Evolutionary conservation across 768 basidiomycete genomes (phyloP), one percentile per base, ranked within the genome.

Genomic region (Gymnopilus dilepis): DNA sequence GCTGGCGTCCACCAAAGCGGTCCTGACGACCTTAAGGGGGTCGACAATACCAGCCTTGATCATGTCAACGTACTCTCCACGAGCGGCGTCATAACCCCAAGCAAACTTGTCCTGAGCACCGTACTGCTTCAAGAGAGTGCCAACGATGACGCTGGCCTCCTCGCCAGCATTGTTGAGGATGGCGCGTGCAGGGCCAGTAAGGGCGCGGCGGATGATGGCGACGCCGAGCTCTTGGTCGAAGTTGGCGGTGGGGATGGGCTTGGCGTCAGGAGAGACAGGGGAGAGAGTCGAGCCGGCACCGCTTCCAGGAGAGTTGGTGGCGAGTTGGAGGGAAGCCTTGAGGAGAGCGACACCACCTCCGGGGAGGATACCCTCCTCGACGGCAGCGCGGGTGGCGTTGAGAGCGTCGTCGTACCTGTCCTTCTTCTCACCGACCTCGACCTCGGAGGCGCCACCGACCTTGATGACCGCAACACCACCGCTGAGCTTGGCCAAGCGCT

Each of bases 351-450:
- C 89, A 74, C 96, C 96, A 71, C 97, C 97, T 43, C 97, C 97
- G 55, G 97, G 97, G 33, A 99, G 90, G 70, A 98, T 97, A 72
- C 97, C 97, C 76, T 99, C 96, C 79, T 98, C 97, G 30, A 99
- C 97, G 45, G 97, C 95, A 24, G 97, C 97, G 40, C 97, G 91
- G 4, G 97, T 99, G n/a, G 96, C 95, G 75, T 97, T 97, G 48
- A 98, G 84, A 1, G 96, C 96, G 72, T 97, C 95, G 67, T 98
- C 96, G 71, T 97, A 98, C 37, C 96, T 85, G 74, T 99, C 97
- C 87, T 99, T 97, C 93, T 98, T 99, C 86, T 99, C 97, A 6
- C 96, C 85, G 62, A 99, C 97, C 78, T 98, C 97, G 54, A 98
- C 97, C 76, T 99, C 97, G 55, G 85, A 87, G 22, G 89, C 80